phyloP scores from a whole-genome alignment of 768 basidiomycete species.

The Rhodotorula sphaerocarpa region DNA sequence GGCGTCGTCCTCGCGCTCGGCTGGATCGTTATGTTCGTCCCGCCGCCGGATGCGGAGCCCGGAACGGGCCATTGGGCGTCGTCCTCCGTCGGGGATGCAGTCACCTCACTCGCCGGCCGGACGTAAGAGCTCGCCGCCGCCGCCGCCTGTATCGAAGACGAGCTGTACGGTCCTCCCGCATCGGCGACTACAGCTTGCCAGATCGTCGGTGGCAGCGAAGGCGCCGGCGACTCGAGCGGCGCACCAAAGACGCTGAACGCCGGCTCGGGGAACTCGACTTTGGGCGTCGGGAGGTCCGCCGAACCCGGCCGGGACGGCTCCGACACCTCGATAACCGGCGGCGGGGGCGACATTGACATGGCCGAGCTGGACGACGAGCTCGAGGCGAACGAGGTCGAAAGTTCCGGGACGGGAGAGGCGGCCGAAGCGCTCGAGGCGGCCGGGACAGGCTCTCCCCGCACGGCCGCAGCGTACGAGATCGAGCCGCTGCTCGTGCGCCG shows the following conservation, averaged over 20 bases:
- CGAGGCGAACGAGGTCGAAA: conserved; percentile 4
- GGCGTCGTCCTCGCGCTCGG: not conserved
- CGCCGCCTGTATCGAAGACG: no score
- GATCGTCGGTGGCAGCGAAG: not conserved
- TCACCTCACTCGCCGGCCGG: not conserved
- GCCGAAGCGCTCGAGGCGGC: not conserved
- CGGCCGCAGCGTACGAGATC: conserved; percentile 17
- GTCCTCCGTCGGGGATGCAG: not conserved
- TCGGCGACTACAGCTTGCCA: not conserved
- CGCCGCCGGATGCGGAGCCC: no score
- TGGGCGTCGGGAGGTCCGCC: conserved; percentile 1
- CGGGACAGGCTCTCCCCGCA: not conserved
- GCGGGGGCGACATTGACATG: not conserved
- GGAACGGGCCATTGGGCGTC: conserved; percentile 2
- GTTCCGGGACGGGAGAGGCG: not conserved
- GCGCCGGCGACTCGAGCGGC: not conserved
- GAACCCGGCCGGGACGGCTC: not conserved
- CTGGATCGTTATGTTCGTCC: no score
- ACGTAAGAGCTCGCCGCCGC: no score
- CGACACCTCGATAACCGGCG: not conserved
- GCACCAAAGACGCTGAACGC: not conserved
- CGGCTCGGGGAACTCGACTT: conserved; percentile 6
- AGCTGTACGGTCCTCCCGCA: no score
- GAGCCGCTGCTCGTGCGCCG: conserved; percentile 36
- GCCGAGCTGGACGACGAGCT: not conserved